Conservation (phyloP, 2,329 filamentous ascomycete species). For the Annulohypoxylon truncatum region DNA sequence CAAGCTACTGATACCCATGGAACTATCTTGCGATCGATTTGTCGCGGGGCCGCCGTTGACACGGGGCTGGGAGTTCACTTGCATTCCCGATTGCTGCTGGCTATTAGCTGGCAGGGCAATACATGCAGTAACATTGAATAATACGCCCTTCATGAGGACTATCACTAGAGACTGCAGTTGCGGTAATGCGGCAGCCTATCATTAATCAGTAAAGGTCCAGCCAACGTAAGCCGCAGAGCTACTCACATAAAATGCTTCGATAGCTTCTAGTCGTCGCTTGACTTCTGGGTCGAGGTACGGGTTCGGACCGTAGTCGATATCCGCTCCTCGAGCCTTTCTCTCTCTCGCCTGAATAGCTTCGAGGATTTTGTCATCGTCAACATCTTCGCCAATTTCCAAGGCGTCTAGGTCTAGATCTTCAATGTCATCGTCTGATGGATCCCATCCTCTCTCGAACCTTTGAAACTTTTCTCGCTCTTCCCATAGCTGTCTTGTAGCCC, state of each 20-base stretch:
- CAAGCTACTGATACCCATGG: conserved; percentile 49
- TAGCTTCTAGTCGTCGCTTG: conserved; percentile 75
- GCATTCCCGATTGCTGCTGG: conserved; percentile 58
- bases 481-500: conserved; percentile 93
- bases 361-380: conserved; percentile 56
- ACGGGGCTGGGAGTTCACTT: conserved; percentile 54
- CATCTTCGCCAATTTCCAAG: conserved; percentile 43
- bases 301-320: conserved; percentile 64
- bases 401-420: conserved; percentile 55
- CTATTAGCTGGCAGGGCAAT: conserved; percentile 68
- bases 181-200: conserved; percentile 78
- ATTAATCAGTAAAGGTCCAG: conserved; percentile 47
- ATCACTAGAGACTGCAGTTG: conserved; percentile 94
- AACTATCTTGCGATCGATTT: conserved; percentile 48
- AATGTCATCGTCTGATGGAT: conserved; percentile 61
- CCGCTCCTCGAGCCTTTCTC: conserved; percentile 55
- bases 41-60: conserved; percentile 54
- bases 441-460: conserved; percentile 92
- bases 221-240: conserved; percentile 1
- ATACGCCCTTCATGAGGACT: conserved; percentile 87
- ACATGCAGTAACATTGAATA: conserved; percentile 88
- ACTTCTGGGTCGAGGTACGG: conserved; percentile 63
- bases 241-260: conserved; percentile 89
- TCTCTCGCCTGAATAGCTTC: conserved; percentile 56
- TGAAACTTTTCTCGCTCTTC: conserved; percentile 91